phyloP scores from a whole-genome alignment of 2,329 filamentous ascomycete genomes.

The Penicillium sclerotigenum region DNA sequence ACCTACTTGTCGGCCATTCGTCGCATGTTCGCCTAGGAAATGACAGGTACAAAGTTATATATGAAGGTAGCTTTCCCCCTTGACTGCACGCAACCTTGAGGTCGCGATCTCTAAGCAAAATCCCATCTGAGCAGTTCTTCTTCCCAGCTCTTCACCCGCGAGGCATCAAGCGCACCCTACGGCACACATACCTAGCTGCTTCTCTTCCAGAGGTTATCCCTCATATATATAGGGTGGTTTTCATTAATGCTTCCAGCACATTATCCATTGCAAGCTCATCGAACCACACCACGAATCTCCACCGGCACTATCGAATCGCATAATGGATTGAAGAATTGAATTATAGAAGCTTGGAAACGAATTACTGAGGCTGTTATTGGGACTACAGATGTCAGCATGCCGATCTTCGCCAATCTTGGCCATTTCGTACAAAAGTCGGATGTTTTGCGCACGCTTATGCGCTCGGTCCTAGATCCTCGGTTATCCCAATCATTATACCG shows the following conservation, averaged over 20 bases:
- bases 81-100: neutral
- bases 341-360: neutral
- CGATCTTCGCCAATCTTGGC: neutral
- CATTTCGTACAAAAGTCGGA: neutral
- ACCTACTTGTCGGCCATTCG: neutral
- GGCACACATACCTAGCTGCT: neutral
- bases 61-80: neutral
- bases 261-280: neutral
- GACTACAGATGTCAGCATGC: neutral
- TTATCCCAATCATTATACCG: too few species aligned
- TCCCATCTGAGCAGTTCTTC: neutral
- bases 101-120: neutral
- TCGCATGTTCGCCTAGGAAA: neutral
- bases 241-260: neutral
- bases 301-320: neutral
- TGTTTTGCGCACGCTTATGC: neutral
- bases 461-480: neutral
- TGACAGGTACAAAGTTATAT: neutral
- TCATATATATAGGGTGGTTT: neutral
- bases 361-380: too few species aligned
- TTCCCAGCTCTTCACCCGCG: neutral
- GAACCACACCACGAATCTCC: neutral
- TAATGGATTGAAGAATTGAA: neutral
- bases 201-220: neutral
- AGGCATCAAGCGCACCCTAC: neutral